Conservation (phyloP, 2,329 filamentous ascomycete species). For the Orbilia ellipsospora region DNA sequence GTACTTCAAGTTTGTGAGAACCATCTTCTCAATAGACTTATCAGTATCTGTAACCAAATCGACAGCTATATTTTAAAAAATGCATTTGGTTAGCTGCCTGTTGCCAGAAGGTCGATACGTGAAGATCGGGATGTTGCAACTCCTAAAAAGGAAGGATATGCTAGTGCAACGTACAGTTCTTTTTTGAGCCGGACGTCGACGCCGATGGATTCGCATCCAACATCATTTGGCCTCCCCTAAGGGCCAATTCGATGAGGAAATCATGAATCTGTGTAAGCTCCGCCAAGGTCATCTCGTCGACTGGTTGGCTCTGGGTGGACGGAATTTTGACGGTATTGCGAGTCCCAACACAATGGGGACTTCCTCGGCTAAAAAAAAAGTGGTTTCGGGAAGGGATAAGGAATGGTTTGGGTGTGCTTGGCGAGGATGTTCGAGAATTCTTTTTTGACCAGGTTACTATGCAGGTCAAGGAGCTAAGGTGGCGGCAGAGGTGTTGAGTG, state of each 20-base stretch:
- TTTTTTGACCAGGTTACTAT: background rate
- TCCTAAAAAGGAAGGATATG: background rate
- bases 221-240: conserved; percentile 68
- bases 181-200: conserved; percentile 71
- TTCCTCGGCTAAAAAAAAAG: conserved; percentile 30
- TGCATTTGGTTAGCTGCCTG: conserved; percentile 14
- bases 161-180: conserved; percentile 68
- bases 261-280: conserved; percentile 66
- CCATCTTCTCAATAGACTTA: conserved; percentile 73
- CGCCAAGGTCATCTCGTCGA: conserved; percentile 54
- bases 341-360: conserved; percentile 47
- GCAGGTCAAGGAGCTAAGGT: background rate
- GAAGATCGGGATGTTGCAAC: background rate
- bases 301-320: conserved; percentile 38
- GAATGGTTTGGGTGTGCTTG: background rate
- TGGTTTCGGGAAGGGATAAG: background rate
- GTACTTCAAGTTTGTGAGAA: conserved; percentile 67
- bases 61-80: conserved; percentile 66
- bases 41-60: conserved; percentile 77
- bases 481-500: background rate
- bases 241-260: conserved; percentile 71
- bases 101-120: no score
- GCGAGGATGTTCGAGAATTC: background rate
- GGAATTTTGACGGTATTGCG: conserved; percentile 54
- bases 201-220: conserved; percentile 62